These are phyloP conservation scores for Penicillium vulpinum DNA, from an alignment of 2,329 filamentous ascomycete species.

Conservation along the genomic window DNA sequence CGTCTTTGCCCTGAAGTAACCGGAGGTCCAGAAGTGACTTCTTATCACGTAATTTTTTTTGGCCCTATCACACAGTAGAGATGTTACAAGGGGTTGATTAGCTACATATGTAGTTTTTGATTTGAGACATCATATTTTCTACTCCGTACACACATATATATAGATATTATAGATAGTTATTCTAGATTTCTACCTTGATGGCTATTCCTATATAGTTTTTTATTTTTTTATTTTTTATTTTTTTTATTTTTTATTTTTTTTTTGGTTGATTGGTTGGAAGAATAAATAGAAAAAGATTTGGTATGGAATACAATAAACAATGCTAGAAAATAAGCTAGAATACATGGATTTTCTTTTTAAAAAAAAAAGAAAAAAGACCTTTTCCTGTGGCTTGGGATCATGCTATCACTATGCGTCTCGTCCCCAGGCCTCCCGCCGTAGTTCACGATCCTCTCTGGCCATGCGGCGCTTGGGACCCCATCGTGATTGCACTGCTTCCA, in stretches of 20 bases:
- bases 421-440: conserved; percentile 63
- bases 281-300: background rate
- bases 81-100: conserved; percentile 8
- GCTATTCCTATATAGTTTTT: background rate
- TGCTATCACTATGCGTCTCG: conserved; percentile 49
- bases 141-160: background rate
- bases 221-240: too few species aligned
- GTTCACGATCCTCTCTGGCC: conserved; percentile 61
- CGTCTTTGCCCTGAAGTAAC: conserved; percentile 13
- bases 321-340: conserved; percentile 22
- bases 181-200: background rate
- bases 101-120: too few species aligned
- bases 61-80: conserved; percentile 15
- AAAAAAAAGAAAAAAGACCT: conserved; percentile 10
- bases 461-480: conserved; percentile 62
- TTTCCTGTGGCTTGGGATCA: background rate
- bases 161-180: too few species aligned
- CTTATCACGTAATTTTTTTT: conserved; percentile 28
- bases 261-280: too few species aligned
- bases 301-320: conserved; percentile 21
- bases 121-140: background rate
- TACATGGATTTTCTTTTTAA: conserved; percentile 26
- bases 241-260: too few species aligned
- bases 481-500: conserved; percentile 57
- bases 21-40: conserved; percentile 7